phyloP scores from a whole-genome alignment of 176 grass and related monocot species.

The Thinopyrum elongatum region DNA sequence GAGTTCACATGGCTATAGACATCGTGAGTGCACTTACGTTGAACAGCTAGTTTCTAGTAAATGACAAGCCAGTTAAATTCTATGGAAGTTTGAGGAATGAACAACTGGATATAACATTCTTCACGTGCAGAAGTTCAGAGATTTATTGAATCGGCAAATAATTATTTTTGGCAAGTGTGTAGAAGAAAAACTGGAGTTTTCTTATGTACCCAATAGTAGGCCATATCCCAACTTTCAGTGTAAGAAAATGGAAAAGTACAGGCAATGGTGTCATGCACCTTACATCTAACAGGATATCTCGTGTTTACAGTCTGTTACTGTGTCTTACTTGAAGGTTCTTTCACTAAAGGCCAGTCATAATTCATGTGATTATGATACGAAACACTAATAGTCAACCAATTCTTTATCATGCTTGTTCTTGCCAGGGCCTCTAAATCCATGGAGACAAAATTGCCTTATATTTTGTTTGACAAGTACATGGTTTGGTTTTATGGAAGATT shows the following conservation, averaged over 20 bases:
- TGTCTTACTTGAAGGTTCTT: neutral
- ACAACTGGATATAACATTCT: neutral
- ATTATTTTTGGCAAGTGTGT: neutral
- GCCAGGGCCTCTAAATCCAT: neutral
- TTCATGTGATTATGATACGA: too few relatives aligned
- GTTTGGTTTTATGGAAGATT: constrained; percentile 2
- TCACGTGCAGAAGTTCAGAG: neutral
- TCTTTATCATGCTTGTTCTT: constrained; percentile 8
- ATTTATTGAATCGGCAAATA: constrained; percentile 6
- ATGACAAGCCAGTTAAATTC: constrained; percentile 12
- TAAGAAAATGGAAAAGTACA: neutral
- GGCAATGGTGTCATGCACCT: neutral
- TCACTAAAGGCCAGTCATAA: neutral
- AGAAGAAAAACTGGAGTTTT: neutral
- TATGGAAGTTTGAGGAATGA: neutral
- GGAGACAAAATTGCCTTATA: neutral
- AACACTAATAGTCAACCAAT: neutral
- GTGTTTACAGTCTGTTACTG: neutral
- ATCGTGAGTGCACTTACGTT: constrained; percentile 61
- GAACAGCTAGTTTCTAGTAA: neutral
- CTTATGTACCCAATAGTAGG: neutral
- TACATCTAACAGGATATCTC: neutral
- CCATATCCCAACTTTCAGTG: neutral
- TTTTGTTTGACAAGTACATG: neutral
- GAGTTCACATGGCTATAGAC: constrained; percentile 81